Base-by-base conservation (phyloP, 2,329 filamentous ascomycete species). In the Paraphoma sp. region DNA sequence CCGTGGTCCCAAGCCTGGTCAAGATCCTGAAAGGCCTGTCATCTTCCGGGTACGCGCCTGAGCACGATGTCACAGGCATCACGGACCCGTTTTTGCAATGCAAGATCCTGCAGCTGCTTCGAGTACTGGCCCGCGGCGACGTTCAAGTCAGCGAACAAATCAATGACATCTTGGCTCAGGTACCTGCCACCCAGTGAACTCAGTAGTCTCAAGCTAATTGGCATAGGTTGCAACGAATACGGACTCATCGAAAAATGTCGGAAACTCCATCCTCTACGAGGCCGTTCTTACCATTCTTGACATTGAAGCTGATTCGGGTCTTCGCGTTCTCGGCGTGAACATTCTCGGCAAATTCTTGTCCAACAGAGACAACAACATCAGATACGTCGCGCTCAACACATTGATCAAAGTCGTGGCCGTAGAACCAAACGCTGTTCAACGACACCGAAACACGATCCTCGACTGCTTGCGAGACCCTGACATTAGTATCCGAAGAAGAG, bases 351-450 rank as follows among this genome's bases (percentile, higher is more conserved):
- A 98, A 76, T 99, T 99, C 80, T 80, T 99, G 60, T 89, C 93
- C n/a, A 99, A 99, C 81, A 89, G 94, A 68, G 95, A 99, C 79
- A 99, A 99, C 83, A 99, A 99, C 75, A 99, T 99, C 70, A 90
- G 95, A 77, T 99, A 99, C 73, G 95, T 99, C 49, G 95, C 95
- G 16, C 83, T 99, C 49, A 99, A 99, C 78, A 99, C 95, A 0
- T 82, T 99, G 48, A 96, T 97, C 80, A 98, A 97, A 79, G 95
- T 99, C 16, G 95, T 99, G 45, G 95, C 95, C 4, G 93, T 99
- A 47, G 95, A 99, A 76, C 95, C 95, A 12, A 98, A 98, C 74
- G 95, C 95, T 3, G 95, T 99, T 1, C 95, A 99, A 77, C 86
- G 95, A 73, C 95, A 99, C 77, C 88, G 96, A 53, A 99, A 98